Evolutionary conservation across 2,329 filamentous ascomycete genomes (phyloP).

Genomic region (Sarocladiaceae sp.): DNA sequence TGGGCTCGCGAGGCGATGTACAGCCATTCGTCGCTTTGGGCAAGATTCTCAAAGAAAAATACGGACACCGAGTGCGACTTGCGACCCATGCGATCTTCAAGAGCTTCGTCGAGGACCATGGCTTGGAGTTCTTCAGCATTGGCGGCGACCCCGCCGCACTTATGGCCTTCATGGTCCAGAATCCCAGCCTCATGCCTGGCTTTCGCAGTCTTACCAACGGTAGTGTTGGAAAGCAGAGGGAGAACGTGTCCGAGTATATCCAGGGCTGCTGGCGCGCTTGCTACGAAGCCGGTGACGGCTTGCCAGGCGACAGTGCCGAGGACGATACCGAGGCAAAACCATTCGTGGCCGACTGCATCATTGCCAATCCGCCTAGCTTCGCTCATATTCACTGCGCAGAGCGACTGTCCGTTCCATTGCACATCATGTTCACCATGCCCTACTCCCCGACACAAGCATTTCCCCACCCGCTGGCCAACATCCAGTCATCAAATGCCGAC

Average conservation of each 20-base stretch:
- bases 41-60: slow-evolving; percentile 57
- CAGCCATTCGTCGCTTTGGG: slow-evolving; percentile 72
- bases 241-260: slow-evolving; percentile 75
- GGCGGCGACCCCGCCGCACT: slow-evolving; percentile 72
- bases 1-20: slow-evolving; percentile 70
- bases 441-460: slow-evolving; percentile 84
- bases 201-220: slow-evolving; percentile 72
- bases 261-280: slow-evolving; percentile 84
- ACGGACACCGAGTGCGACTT: slow-evolving; percentile 68
- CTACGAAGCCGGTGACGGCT: slow-evolving; percentile 71
- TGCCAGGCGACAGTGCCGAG: slow-evolving; percentile 35
- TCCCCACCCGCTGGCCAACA: slow-evolving; percentile 80
- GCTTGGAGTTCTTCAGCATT: slow-evolving; percentile 71
- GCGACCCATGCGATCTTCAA: slow-evolving; percentile 70
- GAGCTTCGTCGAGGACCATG: slow-evolving; percentile 64
- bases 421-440: slow-evolving; percentile 95
- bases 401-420: slow-evolving; percentile 68
- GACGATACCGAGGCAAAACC: too few species aligned
- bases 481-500: slow-evolving; percentile 72
- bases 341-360: slow-evolving; percentile 80
- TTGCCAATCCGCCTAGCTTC: slow-evolving; percentile 75
- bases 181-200: slow-evolving; percentile 80
- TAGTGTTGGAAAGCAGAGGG: slow-evolving; percentile 70
- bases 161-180: slow-evolving; percentile 91
- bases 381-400: slow-evolving; percentile 73